phyloP scores from a whole-genome alignment of 2,329 filamentous ascomycete genomes.

The Hawksworthiomyces lignivorus region DNA sequence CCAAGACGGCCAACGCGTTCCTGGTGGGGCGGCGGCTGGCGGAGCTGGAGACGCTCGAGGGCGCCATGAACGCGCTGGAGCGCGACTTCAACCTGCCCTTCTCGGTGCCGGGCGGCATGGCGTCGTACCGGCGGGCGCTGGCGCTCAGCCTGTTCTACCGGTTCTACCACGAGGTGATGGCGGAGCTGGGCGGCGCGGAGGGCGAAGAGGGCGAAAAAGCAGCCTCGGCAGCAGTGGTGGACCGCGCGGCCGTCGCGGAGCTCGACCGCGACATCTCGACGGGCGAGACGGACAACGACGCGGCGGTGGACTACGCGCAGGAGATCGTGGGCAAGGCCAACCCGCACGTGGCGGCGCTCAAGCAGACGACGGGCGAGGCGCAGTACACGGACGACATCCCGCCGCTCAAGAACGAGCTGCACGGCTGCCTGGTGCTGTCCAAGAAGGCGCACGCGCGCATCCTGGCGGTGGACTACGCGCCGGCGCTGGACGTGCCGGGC shows the following conservation, averaged over 20 bases:
- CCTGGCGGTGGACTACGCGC: conserved; percentile 63
- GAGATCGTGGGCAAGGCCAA: conserved; percentile 79
- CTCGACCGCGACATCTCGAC: conserved; percentile 78
- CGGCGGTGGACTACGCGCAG: conserved; percentile 70
- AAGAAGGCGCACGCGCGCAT: conserved; percentile 85
- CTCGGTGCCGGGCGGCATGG: conserved; percentile 94
- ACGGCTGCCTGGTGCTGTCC: conserved; percentile 80
- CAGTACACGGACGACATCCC: conserved; percentile 97
- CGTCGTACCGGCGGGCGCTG: conserved; percentile 84
- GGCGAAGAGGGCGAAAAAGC: conserved; percentile 23
- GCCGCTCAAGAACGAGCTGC: conserved; percentile 75
- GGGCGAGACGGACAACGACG: conserved; percentile 69
- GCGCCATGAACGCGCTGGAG: conserved; percentile 81
- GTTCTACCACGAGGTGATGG: conserved; percentile 85
- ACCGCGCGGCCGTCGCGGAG: conserved; percentile 71
- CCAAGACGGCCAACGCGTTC: conserved; percentile 68
- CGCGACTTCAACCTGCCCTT: conserved; percentile 83
- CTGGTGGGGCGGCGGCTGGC: conserved; percentile 72
- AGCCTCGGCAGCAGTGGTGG: conserved; percentile 44
- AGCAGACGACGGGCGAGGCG: conserved; percentile 88
- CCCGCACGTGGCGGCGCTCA: conserved; percentile 81
- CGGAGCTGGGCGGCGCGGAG: conserved; percentile 42
- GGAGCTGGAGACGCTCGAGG: conserved; percentile 77
- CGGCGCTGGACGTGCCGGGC: conserved; percentile 75
- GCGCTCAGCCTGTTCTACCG: conserved; percentile 94